These are phyloP conservation scores for Rhizopus stolonifer DNA, from an alignment of 371 early-diverging fungal species.

Conservation along the genomic window DNA sequence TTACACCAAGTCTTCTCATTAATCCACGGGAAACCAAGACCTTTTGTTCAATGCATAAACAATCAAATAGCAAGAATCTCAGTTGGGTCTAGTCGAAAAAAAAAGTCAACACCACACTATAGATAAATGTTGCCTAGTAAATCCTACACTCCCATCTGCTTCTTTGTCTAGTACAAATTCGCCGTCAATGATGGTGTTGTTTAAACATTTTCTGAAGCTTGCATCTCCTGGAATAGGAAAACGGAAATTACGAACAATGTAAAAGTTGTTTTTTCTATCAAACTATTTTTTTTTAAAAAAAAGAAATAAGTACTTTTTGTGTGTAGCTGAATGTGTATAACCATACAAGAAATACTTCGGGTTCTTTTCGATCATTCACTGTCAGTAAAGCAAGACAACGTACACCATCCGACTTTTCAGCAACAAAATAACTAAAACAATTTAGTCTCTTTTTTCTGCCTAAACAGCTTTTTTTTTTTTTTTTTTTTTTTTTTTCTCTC, in stretches of 20 bases:
- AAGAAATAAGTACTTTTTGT: background rate
- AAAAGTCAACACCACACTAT: too few relatives aligned
- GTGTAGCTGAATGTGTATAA: background rate
- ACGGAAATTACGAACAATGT: slow-evolving; percentile 57
- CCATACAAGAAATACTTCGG: slow-evolving; percentile 60
- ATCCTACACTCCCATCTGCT: slow-evolving; percentile 57
- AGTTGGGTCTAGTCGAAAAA: slow-evolving; percentile 21
- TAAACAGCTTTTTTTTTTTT: background rate
- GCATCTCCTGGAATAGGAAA: slow-evolving; percentile 66
- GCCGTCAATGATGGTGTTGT: slow-evolving; percentile 87
- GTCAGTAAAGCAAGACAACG: slow-evolving; percentile 80
- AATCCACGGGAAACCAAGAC: slow-evolving; percentile 56
- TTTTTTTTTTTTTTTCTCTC: slow-evolving; percentile 45
- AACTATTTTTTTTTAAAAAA: slow-evolving; percentile 49
- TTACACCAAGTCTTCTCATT: slow-evolving; percentile 74
- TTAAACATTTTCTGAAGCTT: slow-evolving; percentile 51
- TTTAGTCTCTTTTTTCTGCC: too few relatives aligned
- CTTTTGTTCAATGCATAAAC: slow-evolving; percentile 59
- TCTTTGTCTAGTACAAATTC: slow-evolving; percentile 84
- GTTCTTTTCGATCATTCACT: slow-evolving; percentile 38
- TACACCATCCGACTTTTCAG: slow-evolving; percentile 98
- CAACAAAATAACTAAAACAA: slow-evolving; percentile 92
- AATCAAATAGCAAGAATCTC: slow-evolving; percentile 76
- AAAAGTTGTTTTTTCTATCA: slow-evolving; percentile 86
- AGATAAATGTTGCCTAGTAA: too few relatives aligned